phyloP scores from a whole-genome alignment of 257 asterid species.

The Solanum etuberosum region DNA sequence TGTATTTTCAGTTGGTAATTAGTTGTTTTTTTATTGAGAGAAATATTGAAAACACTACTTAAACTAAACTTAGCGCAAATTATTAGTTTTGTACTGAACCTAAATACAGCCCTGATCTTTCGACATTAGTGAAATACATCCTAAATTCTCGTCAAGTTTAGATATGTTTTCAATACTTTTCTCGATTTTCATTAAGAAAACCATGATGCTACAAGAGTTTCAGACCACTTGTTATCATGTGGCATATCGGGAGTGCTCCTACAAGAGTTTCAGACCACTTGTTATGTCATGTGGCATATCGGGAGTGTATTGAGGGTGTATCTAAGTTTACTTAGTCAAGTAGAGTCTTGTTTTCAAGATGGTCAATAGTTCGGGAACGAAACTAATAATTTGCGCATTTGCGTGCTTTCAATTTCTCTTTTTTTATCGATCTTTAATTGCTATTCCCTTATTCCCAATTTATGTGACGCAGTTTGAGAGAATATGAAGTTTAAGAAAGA shows the following conservation, averaged over 20 bases:
- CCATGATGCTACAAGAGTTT: background rate
- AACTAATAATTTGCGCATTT: background rate
- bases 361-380: background rate
- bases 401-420: background rate
- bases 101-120: no score
- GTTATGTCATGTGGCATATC: background rate
- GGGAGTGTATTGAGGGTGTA: background rate
- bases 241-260: no score
- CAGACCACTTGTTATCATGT: background rate
- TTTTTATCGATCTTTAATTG: background rate
- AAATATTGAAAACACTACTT: background rate
- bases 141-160: background rate
- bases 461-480: background rate
- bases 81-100: no score
- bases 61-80: no score
- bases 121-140: background rate
- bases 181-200: no score
- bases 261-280: background rate
- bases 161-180: background rate
- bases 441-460: background rate
- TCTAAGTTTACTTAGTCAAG: background rate
- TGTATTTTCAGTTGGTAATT: background rate
- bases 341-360: background rate
- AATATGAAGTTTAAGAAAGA: background rate
- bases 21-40: background rate